Base-by-base conservation (phyloP, 257 asterid genomes). In the Solanum sparsipilum region DNA sequence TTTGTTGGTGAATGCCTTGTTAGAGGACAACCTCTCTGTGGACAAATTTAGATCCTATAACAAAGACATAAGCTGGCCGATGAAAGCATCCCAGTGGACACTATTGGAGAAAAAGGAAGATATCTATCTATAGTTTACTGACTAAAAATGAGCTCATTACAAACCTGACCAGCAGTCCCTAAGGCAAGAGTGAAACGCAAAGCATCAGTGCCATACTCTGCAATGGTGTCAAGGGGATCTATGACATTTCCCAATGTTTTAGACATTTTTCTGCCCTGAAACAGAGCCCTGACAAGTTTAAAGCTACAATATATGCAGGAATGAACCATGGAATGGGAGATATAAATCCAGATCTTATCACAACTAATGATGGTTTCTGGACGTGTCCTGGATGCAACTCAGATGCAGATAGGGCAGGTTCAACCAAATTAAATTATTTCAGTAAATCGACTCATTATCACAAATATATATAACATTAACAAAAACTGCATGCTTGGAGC, bases 101-200 rank as follows among this genome's bases (percentile, higher is more conserved):
- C 39, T 83, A 90, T 87, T 25, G 73, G 32, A 48, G 85, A 46
- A 81, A 81, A 81, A 81, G 70, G 68, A 29, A 46, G 36, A 29
- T 9, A n/a, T n/a, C 4, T 81, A 46, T 48, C 85, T 20, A 48
- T 48, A 65, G 3, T 81, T 48, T 81, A 81, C 70, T 48, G 29
- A 46, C 85, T n/a, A 38, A 81, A 46, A 81, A 73, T 29, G 34
- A 38, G 58, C 18, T 83, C 88, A 87, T 39, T 46, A 90, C 96
- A 86, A 86, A 97, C 99, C 99, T 97, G 99, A 79, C 98, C 98
- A 91, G 98, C 94, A 71, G 98, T 96, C 91, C 99, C 99, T 73
- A 97, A 92, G 91, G 98, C 94, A 87, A 97, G 98, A 81, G 98
- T 94, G 93, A 95, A 97, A 74, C 98, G 95, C 87, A 97, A 90